phyloP scores from a whole-genome alignment of 441 rosid genomes.

The Jatropha podagrica region DNA sequence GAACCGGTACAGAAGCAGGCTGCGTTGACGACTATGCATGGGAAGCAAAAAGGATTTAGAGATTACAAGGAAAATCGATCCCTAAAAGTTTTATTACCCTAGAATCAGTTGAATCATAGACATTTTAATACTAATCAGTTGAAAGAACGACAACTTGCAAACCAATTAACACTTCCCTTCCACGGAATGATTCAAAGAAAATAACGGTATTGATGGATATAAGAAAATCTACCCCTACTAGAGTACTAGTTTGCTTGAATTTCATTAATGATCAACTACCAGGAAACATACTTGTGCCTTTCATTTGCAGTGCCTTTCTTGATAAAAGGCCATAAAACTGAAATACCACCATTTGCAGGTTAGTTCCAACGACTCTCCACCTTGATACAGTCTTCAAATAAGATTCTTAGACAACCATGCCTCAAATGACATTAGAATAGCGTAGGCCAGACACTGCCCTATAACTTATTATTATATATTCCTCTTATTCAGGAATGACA shows the following conservation, averaged over 20 bases:
- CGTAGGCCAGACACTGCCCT: not conserved
- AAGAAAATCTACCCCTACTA: not conserved
- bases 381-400: not conserved
- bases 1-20: constrained; percentile 25
- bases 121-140: not conserved
- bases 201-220: not conserved
- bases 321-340: not conserved
- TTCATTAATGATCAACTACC: not conserved
- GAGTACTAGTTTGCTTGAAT: not conserved
- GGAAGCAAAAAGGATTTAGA: not conserved
- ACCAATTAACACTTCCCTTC: not conserved
- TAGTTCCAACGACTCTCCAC: not conserved
- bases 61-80: not conserved
- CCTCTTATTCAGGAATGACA: no score
- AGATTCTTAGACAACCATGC: not conserved
- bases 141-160: not conserved
- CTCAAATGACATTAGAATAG: not conserved
- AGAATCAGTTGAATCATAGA: not conserved
- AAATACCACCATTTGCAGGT: not conserved
- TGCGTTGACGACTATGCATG: constrained; percentile 46
- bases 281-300: not conserved
- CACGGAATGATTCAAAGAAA: not conserved
- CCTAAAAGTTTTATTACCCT: not conserved
- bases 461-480: no score
- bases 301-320: not conserved